These are phyloP conservation scores for Sporothrix globosa DNA, from an alignment of 2,329 filamentous ascomycete species.

Conservation along the genomic window DNA sequence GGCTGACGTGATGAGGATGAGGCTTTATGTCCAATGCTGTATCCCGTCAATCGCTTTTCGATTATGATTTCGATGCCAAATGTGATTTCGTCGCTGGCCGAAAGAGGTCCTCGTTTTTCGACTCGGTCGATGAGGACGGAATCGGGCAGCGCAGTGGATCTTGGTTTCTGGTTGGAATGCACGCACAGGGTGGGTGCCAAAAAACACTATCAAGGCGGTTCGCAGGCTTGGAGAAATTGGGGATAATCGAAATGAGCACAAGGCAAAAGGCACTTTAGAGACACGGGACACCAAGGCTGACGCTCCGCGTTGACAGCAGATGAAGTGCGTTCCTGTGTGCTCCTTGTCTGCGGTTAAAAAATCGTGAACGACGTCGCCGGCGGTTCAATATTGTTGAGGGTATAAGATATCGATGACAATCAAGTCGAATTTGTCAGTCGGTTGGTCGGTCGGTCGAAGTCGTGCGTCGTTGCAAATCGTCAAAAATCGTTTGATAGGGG, in stretches of 20 bases:
- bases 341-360: not conserved
- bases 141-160: not conserved
- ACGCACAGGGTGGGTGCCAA: not conserved
- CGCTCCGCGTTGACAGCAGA: too few relatives aligned
- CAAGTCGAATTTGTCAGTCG: not conserved
- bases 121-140: not conserved
- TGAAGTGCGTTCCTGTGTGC: too few relatives aligned
- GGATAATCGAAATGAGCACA: not conserved
- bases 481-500: not conserved
- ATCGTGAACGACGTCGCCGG: not conserved
- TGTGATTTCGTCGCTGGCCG: not conserved
- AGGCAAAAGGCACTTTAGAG: too few relatives aligned
- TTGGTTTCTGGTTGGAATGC: slow-evolving; percentile 24
- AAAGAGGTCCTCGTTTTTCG: not conserved
- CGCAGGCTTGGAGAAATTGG: not conserved
- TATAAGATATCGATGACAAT: too few relatives aligned
- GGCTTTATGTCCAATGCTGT: not conserved
- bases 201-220: not conserved
- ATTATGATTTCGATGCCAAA: not conserved
- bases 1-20: not conserved
- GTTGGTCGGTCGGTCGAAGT: not conserved
- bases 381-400: not conserved
- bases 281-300: too few relatives aligned
- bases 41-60: not conserved
- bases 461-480: not conserved